Percentiles rank a stretch among this genome's conserved stretches.
Conservation (phyloP, 2,329 filamentous ascomycete species). For the Exserohilum turcica region DNA sequence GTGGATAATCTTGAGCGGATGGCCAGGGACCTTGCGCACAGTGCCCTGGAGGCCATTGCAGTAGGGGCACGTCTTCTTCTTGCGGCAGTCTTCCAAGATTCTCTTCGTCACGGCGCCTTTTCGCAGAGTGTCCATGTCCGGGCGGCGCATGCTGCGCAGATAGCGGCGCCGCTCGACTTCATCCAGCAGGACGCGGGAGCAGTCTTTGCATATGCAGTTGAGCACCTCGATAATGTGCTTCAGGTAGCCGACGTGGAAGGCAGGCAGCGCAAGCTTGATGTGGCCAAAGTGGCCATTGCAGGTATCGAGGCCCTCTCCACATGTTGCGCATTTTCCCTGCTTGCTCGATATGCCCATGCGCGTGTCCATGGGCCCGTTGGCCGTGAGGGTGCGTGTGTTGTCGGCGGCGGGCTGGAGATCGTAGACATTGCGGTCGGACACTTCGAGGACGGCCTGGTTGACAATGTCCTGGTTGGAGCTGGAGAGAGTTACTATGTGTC, state of each 20-base stretch:
- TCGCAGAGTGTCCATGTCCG: conserved; percentile 83
- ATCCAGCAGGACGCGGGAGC: conserved; percentile 79
- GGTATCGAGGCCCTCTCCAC: conserved; percentile 76
- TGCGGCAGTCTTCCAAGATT: conserved; percentile 87
- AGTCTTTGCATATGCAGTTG: conserved; percentile 95
- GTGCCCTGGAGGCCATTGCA: conserved; percentile 86
- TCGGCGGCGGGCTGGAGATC: conserved; percentile 71
- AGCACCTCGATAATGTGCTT: conserved; percentile 90
- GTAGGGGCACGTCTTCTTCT: conserved; percentile 79
- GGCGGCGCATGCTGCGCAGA: conserved; percentile 78
- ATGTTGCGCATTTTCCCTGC: conserved; percentile 77
- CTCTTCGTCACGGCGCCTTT: conserved; percentile 83
- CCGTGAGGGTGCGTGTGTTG: conserved; percentile 70
- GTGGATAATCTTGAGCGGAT: conserved; percentile 89
- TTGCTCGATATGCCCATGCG: conserved; percentile 91
- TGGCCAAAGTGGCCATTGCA: conserved; percentile 97
- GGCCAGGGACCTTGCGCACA: conserved; percentile 81
- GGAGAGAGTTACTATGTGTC: conserved; percentile 23
- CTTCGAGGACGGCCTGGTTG: conserved; percentile 91
- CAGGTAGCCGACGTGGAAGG: conserved; percentile 95
- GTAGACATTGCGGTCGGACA: conserved; percentile 93
- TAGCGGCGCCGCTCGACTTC: conserved; percentile 78
- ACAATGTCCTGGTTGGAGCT: conserved; percentile 93
- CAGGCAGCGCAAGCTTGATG: conserved; percentile 85
- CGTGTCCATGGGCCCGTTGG: conserved; percentile 84